Conservation (phyloP, 495 filamentous ascomycete species). For the Xylaria scruposa region DNA sequence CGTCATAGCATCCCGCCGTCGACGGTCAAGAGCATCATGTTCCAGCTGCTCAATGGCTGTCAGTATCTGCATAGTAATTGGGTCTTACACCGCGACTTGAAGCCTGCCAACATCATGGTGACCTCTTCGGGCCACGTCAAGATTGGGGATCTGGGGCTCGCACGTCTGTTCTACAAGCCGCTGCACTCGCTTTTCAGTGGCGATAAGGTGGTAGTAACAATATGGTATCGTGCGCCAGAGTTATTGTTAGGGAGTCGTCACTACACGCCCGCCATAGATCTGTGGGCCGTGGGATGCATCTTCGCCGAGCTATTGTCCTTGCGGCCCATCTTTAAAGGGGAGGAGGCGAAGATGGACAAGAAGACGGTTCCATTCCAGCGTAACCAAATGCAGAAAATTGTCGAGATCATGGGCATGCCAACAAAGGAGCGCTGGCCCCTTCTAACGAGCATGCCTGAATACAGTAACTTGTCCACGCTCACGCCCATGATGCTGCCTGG, state of each 20-base stretch:
- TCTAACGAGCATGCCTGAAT: slow-evolving; percentile 82
- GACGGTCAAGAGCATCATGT: slow-evolving; percentile 90
- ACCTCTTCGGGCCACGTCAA: slow-evolving; percentile 88
- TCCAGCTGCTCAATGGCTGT: slow-evolving; percentile 91
- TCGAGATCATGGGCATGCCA: slow-evolving; percentile 91
- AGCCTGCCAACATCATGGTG: slow-evolving; percentile 99
- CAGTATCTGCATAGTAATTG: slow-evolving; percentile 96
- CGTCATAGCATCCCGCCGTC: slow-evolving; percentile 85
- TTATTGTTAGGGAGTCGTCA: slow-evolving; percentile 88
- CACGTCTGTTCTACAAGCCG: slow-evolving; percentile 91
- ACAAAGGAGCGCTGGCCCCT: slow-evolving; percentile 89
- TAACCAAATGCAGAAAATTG: slow-evolving; percentile 98
- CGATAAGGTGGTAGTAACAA: slow-evolving; percentile 98
- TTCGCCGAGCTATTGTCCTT: slow-evolving; percentile 93
- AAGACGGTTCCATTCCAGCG: slow-evolving; percentile 97
- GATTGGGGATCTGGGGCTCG: slow-evolving; percentile 91
- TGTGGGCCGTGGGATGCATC: slow-evolving; percentile 98
- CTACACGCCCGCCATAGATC: slow-evolving; percentile 94
- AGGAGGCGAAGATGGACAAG: slow-evolving; percentile 99
- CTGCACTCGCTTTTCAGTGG: slow-evolving; percentile 88
- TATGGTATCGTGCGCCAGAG: slow-evolving; percentile 98
- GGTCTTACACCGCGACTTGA: slow-evolving; percentile 96
- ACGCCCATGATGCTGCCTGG: slow-evolving; percentile 50
- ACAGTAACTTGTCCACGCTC: slow-evolving; percentile 72
- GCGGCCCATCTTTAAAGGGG: slow-evolving; percentile 96